Base-by-base conservation (phyloP, 192 early-diverging fungal genomes). In the Coemansia sp. region DNA sequence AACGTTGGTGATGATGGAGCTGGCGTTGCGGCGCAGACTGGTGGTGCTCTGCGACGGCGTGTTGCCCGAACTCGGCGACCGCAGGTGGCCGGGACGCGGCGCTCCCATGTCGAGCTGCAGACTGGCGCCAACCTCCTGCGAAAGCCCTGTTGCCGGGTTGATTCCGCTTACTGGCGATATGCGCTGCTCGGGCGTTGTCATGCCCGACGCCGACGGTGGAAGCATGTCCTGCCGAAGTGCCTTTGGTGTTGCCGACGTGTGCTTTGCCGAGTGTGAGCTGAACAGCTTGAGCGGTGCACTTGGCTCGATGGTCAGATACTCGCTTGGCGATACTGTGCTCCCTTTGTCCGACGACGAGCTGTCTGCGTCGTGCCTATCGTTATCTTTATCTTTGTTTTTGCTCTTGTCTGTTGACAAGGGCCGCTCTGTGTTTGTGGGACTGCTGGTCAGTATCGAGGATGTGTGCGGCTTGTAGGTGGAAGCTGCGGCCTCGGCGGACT, bases 1-100 rank as follows among this genome's bases (percentile, higher is more conserved):
- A 2, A 84, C 81, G 57, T 84, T 84, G 8, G 81, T 84, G 54
- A 84, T 67, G 44, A 68, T 46, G 4, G 81, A 72, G 68, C 77
- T 84, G 61, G 32, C 61, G 40, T 79, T 79, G 53, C 76, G 74
- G 7, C 77, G 81, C 77, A 79, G 62, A 9, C 57, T 45, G 4
- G 63, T 39, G 25, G 61, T 65, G 66, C 70, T 67, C 42, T 39
- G 42, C 43, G 70, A 59, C 2, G 69, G 37, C 11, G 80, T 67
- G 13, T 72, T 83, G 55, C 80, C 80, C 2, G 54, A n/a, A 38
- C 81, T 84, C 8, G 77, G 58, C 37, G 80, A 64, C 41, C 80
- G 80, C 1, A 41, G 54, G 39, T 83, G 80, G 1, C 75, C 74
- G 11, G 79, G 71, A n/a, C 79, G 64, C 56, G 62, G 61, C 1